These are phyloP conservation scores for Penicillium concentricum DNA, from an alignment of 2,329 filamentous ascomycete genomes.

Conservation along the genomic window DNA sequence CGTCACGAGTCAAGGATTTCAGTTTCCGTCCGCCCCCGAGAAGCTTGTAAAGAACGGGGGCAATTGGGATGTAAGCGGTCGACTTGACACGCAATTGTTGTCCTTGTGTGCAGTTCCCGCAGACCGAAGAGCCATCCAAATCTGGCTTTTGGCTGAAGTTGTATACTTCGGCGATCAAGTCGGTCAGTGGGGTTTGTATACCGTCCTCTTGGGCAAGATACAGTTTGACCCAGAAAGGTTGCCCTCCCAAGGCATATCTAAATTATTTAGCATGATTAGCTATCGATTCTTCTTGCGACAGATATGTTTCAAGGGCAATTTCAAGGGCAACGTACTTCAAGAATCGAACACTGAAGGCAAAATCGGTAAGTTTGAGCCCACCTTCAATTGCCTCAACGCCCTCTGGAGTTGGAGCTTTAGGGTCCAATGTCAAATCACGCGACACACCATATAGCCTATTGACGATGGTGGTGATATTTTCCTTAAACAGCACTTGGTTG, in stretches of 20 bases:
- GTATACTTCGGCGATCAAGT: conserved; percentile 11
- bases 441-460: conserved; percentile 9
- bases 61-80: conserved; percentile 9
- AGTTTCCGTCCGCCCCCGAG: conserved; percentile 4
- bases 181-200: conserved; percentile 2
- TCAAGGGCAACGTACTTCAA: neutral
- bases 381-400: conserved; percentile 9
- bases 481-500: conserved; percentile 1
- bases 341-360: conserved; percentile 12
- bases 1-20: conserved; percentile 5
- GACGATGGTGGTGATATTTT: neutral
- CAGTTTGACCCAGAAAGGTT: conserved; percentile 11
- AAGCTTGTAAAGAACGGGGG: conserved; percentile 8
- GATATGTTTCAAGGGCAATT: neutral
- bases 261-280: neutral
- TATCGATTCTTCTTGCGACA: neutral
- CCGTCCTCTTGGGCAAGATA: conserved; percentile 12
- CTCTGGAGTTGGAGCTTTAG: conserved; percentile 1
- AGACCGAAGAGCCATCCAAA: conserved; percentile 2
- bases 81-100: neutral
- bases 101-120: conserved; percentile 7
- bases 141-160: conserved; percentile 13
- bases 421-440: conserved; percentile 4
- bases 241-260: conserved; percentile 12
- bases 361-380: conserved; percentile 6